These are phyloP conservation scores for Eucalyptus virginea DNA, from an alignment of 345 rosid genomes.

Conservation along the genomic window DNA sequence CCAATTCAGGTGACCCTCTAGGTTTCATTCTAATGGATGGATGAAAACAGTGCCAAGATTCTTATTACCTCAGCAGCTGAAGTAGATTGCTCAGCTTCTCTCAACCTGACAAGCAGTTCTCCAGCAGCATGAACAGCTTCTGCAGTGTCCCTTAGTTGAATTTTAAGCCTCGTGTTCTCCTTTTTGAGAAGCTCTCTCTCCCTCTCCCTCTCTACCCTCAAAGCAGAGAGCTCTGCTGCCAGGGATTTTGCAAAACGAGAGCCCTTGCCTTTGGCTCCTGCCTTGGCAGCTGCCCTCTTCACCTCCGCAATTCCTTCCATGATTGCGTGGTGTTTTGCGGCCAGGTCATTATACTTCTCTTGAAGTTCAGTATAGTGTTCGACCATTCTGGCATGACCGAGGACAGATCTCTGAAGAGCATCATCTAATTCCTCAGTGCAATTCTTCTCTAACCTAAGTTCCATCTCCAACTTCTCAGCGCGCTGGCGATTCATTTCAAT, in stretches of 20 bases:
- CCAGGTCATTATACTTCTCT: constrained; percentile 74
- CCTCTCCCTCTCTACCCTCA: constrained; percentile 71
- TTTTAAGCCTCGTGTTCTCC: constrained; percentile 70
- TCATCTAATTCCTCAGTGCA: constrained; percentile 78
- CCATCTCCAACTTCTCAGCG: constrained; percentile 66
- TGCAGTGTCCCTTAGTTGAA: constrained; percentile 86
- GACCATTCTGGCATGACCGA: constrained; percentile 89
- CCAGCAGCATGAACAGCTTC: constrained; percentile 99
- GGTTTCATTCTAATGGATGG: background rate
- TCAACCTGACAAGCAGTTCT: constrained; percentile 82
- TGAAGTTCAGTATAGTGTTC: constrained; percentile 92
- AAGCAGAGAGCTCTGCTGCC: constrained; percentile 65
- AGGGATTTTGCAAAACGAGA: constrained; percentile 69
- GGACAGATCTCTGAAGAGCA: constrained; percentile 75
- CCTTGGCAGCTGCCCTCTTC: constrained; percentile 83
- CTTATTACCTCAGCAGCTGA: constrained; percentile 58
- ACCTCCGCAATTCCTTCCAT: constrained; percentile 83
- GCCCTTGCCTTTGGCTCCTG: constrained; percentile 73
- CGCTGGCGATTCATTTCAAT: constrained; percentile 59
- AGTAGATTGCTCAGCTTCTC: constrained; percentile 88
- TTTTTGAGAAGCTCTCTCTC: constrained; percentile 64
- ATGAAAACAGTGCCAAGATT: background rate
- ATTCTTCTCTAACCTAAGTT: constrained; percentile 55
- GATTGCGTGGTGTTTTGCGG: constrained; percentile 52
- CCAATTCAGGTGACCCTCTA: background rate